Base-by-base conservation (phyloP, 495 filamentous ascomycete species). In the Aspergillus heteromorphus region DNA sequence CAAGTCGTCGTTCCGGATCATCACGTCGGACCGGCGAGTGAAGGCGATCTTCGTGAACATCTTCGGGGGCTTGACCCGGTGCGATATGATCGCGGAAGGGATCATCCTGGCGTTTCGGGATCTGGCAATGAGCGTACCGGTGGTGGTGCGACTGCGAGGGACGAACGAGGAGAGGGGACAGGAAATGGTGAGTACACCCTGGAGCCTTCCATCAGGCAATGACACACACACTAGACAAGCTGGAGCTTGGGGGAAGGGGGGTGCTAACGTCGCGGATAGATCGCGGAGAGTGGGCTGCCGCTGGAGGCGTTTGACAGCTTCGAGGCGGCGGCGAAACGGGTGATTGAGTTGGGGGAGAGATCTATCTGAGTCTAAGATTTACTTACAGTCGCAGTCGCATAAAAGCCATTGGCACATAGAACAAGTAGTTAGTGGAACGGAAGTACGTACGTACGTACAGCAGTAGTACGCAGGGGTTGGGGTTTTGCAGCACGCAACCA, bases 41-140 rank as follows among this genome's bases (percentile, higher is more conserved):
- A 83, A 83, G 53, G 75, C 78, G 2, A 79, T 95, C 45, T 88
- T 95, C 68, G 88, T 96, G 30, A 96, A 96, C 61, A 92, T 95
- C 57, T 96, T 96, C 64, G 91, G 91, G 4, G 91, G 91, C 0
- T 62, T 96, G 71, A 95, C 89, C 6, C 72, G 83, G 70, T 79
- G 89, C 20, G 89, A 92, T 59, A 93, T 95, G 89, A 95, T 96
- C 65, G 91, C 91, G 0, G 78, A 85, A 57, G 91, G 89, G 0
- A 80, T 96, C 42, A 78, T 95, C 31, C 52, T 88, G 59, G 89
- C 89, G 8, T 92, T 92, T 65, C 72, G 80, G 57, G 87, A 91
- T 59, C 61, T 93, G 63, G 68, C 80, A 2, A 81, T 88, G 66
- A 69, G 69, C 3, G 75, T 92, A 4, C 90, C 91, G 14, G 86